Percentiles rank a stretch among this genome's conserved stretches.
phyloP scores from a whole-genome alignment of 805 yeast genomes.

The Wickerhamomyces queroliae region DNA sequence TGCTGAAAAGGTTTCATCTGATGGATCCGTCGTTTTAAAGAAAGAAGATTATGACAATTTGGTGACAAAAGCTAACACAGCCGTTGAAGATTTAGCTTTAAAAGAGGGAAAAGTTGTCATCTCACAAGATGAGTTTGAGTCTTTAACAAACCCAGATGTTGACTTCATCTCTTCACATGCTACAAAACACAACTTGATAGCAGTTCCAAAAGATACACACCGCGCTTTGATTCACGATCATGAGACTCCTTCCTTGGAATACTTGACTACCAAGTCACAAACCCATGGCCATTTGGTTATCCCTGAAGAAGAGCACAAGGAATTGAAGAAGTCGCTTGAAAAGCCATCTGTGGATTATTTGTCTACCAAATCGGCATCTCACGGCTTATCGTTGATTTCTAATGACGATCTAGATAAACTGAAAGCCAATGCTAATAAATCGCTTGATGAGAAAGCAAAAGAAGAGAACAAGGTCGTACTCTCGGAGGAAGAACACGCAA shows the following conservation, averaged over 20 bases:
- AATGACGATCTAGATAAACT: constrained; percentile 5
- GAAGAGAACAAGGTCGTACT: constrained; percentile 10
- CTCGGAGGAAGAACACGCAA: constrained; percentile 9
- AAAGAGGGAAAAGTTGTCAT: constrained; percentile 14
- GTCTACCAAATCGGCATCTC: constrained; percentile 12
- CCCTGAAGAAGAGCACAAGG: constrained; percentile 17
- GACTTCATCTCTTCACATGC: neutral
- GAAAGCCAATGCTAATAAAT: constrained; percentile 11
- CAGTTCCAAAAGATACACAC: constrained; percentile 6
- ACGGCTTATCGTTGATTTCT: constrained; percentile 11
- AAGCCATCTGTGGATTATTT: constrained; percentile 18
- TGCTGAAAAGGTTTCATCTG: constrained; percentile 19
- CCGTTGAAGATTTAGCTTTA: neutral
- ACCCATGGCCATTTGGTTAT: constrained; percentile 20
- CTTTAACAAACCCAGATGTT: neutral
- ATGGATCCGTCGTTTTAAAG: constrained; percentile 11
- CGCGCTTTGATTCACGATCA: constrained; percentile 12
- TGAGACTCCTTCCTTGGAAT: constrained; percentile 21
- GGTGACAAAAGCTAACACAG: constrained; percentile 5
- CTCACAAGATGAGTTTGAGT: constrained; percentile 22
- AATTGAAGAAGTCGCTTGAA: constrained; percentile 10
- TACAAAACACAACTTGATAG: neutral
- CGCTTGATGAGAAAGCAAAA: constrained; percentile 18
- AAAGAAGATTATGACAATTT: constrained; percentile 13
- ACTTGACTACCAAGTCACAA: constrained; percentile 14